Evolutionary conservation across 2,329 filamentous ascomycete genomes (phyloP).

Genomic region (Ophiostoma montium): DNA sequence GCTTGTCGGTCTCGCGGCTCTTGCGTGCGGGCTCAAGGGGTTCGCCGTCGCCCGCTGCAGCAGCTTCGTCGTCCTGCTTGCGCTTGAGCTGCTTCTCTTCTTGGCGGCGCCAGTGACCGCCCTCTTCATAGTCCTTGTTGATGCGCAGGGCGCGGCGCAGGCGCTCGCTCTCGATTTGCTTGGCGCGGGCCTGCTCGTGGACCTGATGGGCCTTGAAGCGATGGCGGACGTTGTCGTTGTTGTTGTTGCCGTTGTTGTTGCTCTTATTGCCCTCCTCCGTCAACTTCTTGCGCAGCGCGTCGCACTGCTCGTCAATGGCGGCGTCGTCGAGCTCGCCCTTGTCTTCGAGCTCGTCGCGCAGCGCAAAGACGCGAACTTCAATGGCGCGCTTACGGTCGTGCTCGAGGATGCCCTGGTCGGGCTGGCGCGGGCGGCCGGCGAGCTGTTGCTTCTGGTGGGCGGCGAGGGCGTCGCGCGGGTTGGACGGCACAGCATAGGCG

Average conservation of each 20-base stretch:
- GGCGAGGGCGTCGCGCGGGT: constrained; percentile 59
- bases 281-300: constrained; percentile 50
- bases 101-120: constrained; percentile 71
- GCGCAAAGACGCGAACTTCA: constrained; percentile 84
- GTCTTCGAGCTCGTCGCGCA: constrained; percentile 84
- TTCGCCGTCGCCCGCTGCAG: constrained; percentile 1
- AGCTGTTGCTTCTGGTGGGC: constrained; percentile 51
- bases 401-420: constrained; percentile 84
- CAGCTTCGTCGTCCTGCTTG: constrained; percentile 16
- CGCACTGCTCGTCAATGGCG: constrained; percentile 70
- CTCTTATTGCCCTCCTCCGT: constrained; percentile 28
- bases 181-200: constrained; percentile 89
- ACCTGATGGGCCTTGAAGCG: constrained; percentile 84
- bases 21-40: background rate
- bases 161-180: constrained; percentile 88
- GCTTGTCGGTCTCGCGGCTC: background rate
- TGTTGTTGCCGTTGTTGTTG: constrained; percentile 20
- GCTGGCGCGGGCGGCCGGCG: constrained; percentile 68
- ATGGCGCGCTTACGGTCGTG: constrained; percentile 85
- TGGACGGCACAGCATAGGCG: constrained; percentile 61
- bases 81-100: constrained; percentile 46
- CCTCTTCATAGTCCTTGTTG: constrained; percentile 71
- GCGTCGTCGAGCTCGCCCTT: constrained; percentile 75
- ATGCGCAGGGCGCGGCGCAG: constrained; percentile 79
- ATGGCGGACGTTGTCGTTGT: constrained; percentile 23